A percentile compares a stretch with the other conserved stretches of the same genome.
phyloP scores from a whole-genome alignment of 176 grass and related monocot species.

The Triticum urartu region DNA sequence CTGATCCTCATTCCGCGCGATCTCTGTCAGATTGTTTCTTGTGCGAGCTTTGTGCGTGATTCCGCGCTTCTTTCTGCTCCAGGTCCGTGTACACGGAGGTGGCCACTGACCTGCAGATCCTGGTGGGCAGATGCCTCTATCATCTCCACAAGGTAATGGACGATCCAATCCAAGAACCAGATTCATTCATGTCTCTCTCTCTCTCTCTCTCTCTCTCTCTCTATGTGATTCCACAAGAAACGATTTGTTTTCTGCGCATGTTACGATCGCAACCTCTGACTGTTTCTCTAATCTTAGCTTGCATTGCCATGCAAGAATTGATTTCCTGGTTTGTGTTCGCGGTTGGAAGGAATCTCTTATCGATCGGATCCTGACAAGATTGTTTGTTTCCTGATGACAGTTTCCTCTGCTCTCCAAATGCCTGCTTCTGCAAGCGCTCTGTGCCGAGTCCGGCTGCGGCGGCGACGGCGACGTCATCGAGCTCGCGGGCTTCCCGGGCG shows the following conservation, averaged over 20 bases:
- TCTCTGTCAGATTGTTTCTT: not conserved
- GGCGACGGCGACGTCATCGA: conserved; percentile 36
- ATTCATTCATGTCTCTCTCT: not conserved
- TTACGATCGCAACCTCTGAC: not conserved
- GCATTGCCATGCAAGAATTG: not conserved
- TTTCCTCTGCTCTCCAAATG: conserved; percentile 94
- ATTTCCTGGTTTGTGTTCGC: not conserved
- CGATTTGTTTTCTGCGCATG: not conserved
- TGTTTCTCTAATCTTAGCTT: conserved; percentile 2
- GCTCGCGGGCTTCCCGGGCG: conserved; percentile 65
- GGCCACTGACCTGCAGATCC: conserved; percentile 79
- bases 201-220: not conserved
- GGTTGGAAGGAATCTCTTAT: not conserved
- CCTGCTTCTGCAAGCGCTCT: conserved; percentile 74
- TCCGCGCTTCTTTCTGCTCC: conserved; percentile 9
- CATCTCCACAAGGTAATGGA: conserved; percentile 84
- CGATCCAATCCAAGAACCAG: not conserved
- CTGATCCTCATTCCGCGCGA: not conserved
- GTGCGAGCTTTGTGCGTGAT: not conserved
- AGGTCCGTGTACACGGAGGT: conserved; percentile 94
- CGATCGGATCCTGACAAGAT: not conserved
- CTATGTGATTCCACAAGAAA: not conserved
- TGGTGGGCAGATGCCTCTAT: conserved; percentile 61
- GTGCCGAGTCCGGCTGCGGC: conserved; percentile 38
- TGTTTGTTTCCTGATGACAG: conserved; percentile 21